Base-by-base conservation (phyloP, 208 protist genomes). In the Naegleria lovaniensis region DNA sequence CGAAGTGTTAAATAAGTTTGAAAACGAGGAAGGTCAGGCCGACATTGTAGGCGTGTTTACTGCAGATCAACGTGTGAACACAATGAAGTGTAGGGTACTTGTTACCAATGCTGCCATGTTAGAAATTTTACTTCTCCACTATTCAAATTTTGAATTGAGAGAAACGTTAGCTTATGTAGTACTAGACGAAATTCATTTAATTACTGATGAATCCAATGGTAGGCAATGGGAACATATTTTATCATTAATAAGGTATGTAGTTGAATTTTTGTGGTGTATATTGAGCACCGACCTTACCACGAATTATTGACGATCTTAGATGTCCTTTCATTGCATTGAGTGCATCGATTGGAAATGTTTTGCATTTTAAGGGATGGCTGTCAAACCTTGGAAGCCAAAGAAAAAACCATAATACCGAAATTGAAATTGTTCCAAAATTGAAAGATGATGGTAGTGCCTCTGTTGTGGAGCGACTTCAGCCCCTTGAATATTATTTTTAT, bases 321-420 rank as follows among this genome's bases (percentile, higher is more conserved):
- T 91, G 90, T 48, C 90, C 90, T n/a, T 88, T 90, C 13, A 43
- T 91, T 38, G 90, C 90, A 52, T 48, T 90, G 9, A 83, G 52
- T 43, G 90, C 90, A 13, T 83, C 90, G 5, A 89, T 91, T 51
- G n/a, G 39, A 29, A 90, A 90, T 43, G n/a, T 83, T 38, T 0
- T 48, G 9, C 33, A 90, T 36, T 90, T 91, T 51, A 25, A 0
- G 16, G n/a, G 75, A 38, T 89, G 86, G 86, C 41, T 89, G 22
- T 55, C 40, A 51, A 51, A 41, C 40, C n/a, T 29, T 41, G 59
- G 29, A 48, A 48, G 43, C 7, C 15, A 36, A 87, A 36, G 36
- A 51, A 25, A 16, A 87, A 55, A 16, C n/a, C n/a, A 51, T 51
- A 29, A 38, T 25, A 59, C 85, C 51, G 29, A 59, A 58, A 29